Evolutionary conservation across 768 basidiomycete species (phyloP).

Genomic region (Serpula lacrymans): DNA sequence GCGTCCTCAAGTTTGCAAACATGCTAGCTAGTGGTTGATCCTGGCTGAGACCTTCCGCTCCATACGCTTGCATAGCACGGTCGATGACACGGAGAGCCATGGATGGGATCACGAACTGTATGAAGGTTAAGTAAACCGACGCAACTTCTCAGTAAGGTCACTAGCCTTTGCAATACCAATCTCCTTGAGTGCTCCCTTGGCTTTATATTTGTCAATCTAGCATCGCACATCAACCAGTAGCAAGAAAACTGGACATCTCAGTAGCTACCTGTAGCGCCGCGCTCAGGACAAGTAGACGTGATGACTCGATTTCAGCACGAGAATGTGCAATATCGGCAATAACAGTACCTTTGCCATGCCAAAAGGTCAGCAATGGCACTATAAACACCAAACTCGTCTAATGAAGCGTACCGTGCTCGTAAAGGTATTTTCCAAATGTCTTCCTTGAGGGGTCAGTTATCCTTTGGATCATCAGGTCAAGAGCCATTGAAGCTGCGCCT

Average conservation of each 20-base stretch:
- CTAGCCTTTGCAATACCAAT: slow-evolving; percentile 94
- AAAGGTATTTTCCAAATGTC: slow-evolving; percentile 91
- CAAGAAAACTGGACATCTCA: neutral
- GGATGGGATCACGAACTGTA: slow-evolving; percentile 88
- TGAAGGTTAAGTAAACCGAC: neutral
- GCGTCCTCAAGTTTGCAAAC: slow-evolving; percentile 80
- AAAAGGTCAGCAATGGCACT: slow-evolving; percentile 1
- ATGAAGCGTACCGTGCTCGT: slow-evolving; percentile 72
- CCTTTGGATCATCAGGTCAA: slow-evolving; percentile 85
- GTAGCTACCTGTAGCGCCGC: slow-evolving; percentile 75
- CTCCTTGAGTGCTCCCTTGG: slow-evolving; percentile 95
- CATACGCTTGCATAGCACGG: slow-evolving; percentile 93
- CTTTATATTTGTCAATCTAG: slow-evolving; percentile 85
- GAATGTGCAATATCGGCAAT: slow-evolving; percentile 89
- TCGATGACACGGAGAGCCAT: slow-evolving; percentile 90
- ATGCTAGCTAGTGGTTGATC: slow-evolving; percentile 77
- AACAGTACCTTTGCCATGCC: slow-evolving; percentile 63
- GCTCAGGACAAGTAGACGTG: slow-evolving; percentile 84
- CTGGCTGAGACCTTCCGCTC: slow-evolving; percentile 94
- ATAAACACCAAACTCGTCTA: slow-evolving; percentile 2
- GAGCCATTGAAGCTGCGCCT: slow-evolving; percentile 78
- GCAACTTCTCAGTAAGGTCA: slow-evolving; percentile 1
- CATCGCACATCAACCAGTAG: neutral
- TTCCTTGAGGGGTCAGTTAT: slow-evolving; percentile 90
- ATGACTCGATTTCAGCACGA: slow-evolving; percentile 88